These are phyloP conservation scores for Scutellaria minor DNA, from an alignment of 257 asterid genomes.

Conservation along the genomic window DNA sequence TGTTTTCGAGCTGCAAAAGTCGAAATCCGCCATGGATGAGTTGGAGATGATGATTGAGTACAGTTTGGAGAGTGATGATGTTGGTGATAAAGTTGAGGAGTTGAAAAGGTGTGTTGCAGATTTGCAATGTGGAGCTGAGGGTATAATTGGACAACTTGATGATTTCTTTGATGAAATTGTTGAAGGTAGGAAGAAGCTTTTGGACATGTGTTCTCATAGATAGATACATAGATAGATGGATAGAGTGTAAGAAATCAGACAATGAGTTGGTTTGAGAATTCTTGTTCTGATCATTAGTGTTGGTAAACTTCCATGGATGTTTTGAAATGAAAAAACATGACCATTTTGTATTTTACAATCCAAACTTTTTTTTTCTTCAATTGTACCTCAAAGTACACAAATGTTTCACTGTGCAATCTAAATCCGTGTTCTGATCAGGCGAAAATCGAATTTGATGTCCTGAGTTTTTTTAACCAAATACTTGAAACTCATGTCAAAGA, in stretches of 20 bases:
- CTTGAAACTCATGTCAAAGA: too few relatives aligned
- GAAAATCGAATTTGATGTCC: too few relatives aligned
- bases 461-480: too few relatives aligned
- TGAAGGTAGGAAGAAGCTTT: conserved; percentile 78
- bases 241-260: conserved; percentile 42
- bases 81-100: conserved; percentile 51
- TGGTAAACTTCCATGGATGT: not conserved
- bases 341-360: too few relatives aligned
- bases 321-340: too few relatives aligned
- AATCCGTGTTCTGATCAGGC: too few relatives aligned
- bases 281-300: conserved; percentile 18
- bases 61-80: conserved; percentile 37
- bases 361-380: too few relatives aligned
- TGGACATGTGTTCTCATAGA: conserved; percentile 75
- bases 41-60: conserved; percentile 43
- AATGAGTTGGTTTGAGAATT: conserved; percentile 30
- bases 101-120: conserved; percentile 64
- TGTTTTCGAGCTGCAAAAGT: conserved; percentile 58
- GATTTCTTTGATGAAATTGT: conserved; percentile 91
- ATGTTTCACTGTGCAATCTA: too few relatives aligned
- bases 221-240: conserved; percentile 27
- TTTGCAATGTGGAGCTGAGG: conserved; percentile 73
- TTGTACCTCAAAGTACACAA: too few relatives aligned
- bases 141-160: conserved; percentile 74
- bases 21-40: conserved; percentile 53